phyloP scores from a whole-genome alignment of 208 protist species.

The Lotmaria passim region DNA sequence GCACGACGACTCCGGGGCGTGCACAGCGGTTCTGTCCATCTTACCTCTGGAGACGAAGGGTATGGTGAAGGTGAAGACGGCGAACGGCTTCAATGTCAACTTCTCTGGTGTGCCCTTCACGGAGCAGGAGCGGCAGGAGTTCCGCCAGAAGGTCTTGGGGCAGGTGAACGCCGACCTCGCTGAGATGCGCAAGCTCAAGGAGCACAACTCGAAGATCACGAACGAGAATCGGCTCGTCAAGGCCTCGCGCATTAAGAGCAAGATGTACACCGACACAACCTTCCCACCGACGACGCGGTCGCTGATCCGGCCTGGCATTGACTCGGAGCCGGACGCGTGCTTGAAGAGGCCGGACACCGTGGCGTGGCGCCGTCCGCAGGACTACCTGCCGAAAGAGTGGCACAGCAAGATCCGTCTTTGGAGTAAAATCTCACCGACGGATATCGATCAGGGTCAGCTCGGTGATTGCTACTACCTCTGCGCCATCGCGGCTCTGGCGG shows the following conservation, averaged over 20 bases:
- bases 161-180: slow-evolving; percentile 31
- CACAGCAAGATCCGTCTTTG: slow-evolving; percentile 50
- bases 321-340: slow-evolving; percentile 32
- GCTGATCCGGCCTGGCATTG: slow-evolving; percentile 52
- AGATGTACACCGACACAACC: slow-evolving; percentile 53
- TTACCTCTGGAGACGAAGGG: slow-evolving; percentile 47
- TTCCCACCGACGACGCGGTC: slow-evolving; percentile 54
- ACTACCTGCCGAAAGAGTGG: slow-evolving; percentile 57
- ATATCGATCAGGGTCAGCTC: slow-evolving; percentile 74
- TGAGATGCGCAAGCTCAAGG: slow-evolving; percentile 28
- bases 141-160: slow-evolving; percentile 15
- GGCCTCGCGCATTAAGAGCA: slow-evolving; percentile 34
- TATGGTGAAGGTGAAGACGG: slow-evolving; percentile 46
- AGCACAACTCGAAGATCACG: slow-evolving; percentile 31
- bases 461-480: slow-evolving; percentile 80
- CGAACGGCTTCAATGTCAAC: slow-evolving; percentile 43
- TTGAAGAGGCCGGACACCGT: slow-evolving; percentile 36
- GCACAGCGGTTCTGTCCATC: slow-evolving; percentile 35
- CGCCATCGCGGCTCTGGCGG: slow-evolving; percentile 50
- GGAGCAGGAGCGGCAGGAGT: slow-evolving; percentile 21
- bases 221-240: slow-evolving; percentile 46
- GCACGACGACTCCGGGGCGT: slow-evolving; percentile 34
- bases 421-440: slow-evolving; percentile 44
- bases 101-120: slow-evolving; percentile 39
- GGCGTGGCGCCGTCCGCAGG: slow-evolving; percentile 55